Percentiles rank a stretch among this genome's conserved stretches.
Evolutionary conservation across 108 stramenopile species (phyloP).

Genomic region (Nitzschia sp.): DNA sequence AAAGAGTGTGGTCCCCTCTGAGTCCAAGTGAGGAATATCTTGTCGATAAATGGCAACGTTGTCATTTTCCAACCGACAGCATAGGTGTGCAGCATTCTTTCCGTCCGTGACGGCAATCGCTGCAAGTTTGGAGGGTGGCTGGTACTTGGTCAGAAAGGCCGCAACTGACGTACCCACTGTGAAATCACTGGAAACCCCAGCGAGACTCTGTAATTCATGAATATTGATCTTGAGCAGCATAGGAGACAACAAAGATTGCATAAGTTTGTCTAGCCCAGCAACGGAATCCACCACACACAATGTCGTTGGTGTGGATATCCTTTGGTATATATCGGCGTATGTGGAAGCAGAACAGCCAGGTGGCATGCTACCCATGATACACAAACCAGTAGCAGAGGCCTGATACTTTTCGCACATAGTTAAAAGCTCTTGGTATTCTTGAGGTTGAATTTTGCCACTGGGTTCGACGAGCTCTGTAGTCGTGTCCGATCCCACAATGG

Average conservation of each 20-base stretch:
- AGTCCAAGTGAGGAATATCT: constrained; percentile 30
- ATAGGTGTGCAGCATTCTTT: constrained; percentile 64
- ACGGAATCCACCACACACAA: constrained; percentile 83
- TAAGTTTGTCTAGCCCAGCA: constrained; percentile 55
- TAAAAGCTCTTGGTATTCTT: constrained; percentile 52
- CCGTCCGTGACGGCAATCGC: constrained; percentile 74
- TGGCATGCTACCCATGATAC: constrained; percentile 87
- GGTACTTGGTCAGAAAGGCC: constrained; percentile 45
- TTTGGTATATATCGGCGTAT: constrained; percentile 59
- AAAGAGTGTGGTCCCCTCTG: constrained; percentile 35
- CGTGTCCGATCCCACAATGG: constrained; percentile 61
- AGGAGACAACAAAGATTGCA: constrained; percentile 36
- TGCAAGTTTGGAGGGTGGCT: constrained; percentile 31
- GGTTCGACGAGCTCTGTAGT: constrained; percentile 88
- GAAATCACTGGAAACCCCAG: constrained; percentile 33
- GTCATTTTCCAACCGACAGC: constrained; percentile 7
- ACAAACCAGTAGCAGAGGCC: constrained; percentile 43
- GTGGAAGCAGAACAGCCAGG: constrained; percentile 68
- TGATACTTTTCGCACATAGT: constrained; percentile 24
- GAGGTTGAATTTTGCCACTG: constrained; percentile 48
- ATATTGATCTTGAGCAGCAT: constrained; percentile 77
- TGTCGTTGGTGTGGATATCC: constrained; percentile 29
- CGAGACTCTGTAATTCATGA: constrained; percentile 71
- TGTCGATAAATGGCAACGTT: constrained; percentile 44
- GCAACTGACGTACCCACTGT: constrained; percentile 47